Base-by-base conservation (phyloP, 768 basidiomycete genomes). In the Sistotremastrum suecicum region DNA sequence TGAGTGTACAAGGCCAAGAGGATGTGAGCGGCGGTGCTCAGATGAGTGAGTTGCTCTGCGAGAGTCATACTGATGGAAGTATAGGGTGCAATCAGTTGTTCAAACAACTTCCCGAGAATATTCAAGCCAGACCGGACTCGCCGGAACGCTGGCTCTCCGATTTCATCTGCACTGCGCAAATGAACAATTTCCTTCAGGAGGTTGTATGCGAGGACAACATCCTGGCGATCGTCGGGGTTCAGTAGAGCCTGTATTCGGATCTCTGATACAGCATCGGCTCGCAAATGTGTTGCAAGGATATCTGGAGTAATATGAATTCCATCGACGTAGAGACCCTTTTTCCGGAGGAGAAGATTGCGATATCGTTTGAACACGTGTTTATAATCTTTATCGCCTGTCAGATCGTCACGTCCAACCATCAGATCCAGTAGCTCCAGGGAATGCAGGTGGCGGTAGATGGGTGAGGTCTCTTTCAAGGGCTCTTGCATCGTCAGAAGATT, bases 381-480 rank as follows among this genome's bases (percentile, higher is more conserved):
- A 12, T 41, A 60, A 44, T 65, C 64, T 38, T 63, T 65, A 37
- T 66, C 63, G 1, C 47, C 45, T 5, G 65, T 65, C 4, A 65
- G n/a, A 41, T 65, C 63, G 41, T 65, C 56, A 30, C 55, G 52
- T 5, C 65, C 62, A 12, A 62, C 60, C n/a, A 54, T 37, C 2
- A 60, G 45, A 43, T 66, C 56, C 49, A 66, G 48, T 34, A 62
- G 45, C 0, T 0, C 28, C 0, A 66, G 44, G 3, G 20, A 10
- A 7, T 35, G 7, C 4, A 66, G 55, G 1, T 56, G 47, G 3
- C 7, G 12, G 44, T 56, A 60, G 20, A 66, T 55, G 0, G 48
- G 37, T 2, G 65, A 65, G 1, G 43, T 34, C 5, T 35, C 5
- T 5, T 43, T 7, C 3, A 65, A 49, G 4, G 32, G 11, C 5